Percentiles rank a stretch among this genome's conserved stretches.
These are phyloP conservation scores for Pleurotus eryngii DNA, from an alignment of 768 basidiomycete genomes.

Conservation along the genomic window DNA sequence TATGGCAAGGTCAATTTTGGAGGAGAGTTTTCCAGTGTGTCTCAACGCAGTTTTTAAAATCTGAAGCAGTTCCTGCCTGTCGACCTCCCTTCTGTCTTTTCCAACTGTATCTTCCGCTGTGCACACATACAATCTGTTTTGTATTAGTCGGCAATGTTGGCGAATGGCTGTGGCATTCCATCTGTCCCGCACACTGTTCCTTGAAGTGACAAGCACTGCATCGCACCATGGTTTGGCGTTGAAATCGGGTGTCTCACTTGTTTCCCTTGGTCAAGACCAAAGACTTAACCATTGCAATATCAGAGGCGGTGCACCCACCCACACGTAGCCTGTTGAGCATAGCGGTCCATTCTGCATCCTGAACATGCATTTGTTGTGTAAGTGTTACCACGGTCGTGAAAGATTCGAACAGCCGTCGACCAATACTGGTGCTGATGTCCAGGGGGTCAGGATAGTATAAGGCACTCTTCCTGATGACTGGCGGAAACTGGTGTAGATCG, in stretches of 20 bases:
- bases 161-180: slow-evolving; percentile 25
- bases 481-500: slow-evolving; percentile 33
- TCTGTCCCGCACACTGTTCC: slow-evolving; percentile 22
- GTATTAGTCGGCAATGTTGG: slow-evolving; percentile 15
- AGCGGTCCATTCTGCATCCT: slow-evolving; percentile 25
- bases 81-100: slow-evolving; percentile 1
- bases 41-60: slow-evolving; percentile 9
- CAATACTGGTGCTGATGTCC: slow-evolving; percentile 5
- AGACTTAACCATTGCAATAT: slow-evolving; percentile 22
- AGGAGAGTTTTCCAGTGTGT: neutral
- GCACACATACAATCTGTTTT: slow-evolving; percentile 18
- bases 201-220: slow-evolving; percentile 23
- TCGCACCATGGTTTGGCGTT: slow-evolving; percentile 17
- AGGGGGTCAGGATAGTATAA: slow-evolving; percentile 12
- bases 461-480: slow-evolving; percentile 17
- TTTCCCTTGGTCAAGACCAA: slow-evolving; percentile 16
- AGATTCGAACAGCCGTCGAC: slow-evolving; percentile 21
- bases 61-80: slow-evolving; percentile 1
- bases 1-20: neutral
- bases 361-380: slow-evolving; percentile 28
- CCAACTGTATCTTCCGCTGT: slow-evolving; percentile 21
- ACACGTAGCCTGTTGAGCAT: slow-evolving; percentile 23
- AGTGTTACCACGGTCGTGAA: slow-evolving; percentile 29
- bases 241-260: slow-evolving; percentile 14
- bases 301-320: slow-evolving; percentile 18